These are phyloP conservation scores for Cyphellophora europaea DNA, from an alignment of 2,329 filamentous ascomycete species.

Conservation along the genomic window DNA sequence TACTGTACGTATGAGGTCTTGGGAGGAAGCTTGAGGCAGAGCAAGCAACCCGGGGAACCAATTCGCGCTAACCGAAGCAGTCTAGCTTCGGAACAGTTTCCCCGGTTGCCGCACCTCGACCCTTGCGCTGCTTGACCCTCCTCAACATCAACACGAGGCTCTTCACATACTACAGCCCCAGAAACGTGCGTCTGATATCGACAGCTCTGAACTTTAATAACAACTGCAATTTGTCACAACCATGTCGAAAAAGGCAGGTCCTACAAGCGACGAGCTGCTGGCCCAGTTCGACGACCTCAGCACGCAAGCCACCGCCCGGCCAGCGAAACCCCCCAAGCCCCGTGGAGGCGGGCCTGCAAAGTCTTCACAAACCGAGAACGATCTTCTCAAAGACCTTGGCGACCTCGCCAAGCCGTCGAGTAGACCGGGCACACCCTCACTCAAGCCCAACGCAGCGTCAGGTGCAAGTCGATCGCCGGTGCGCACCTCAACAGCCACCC, in stretches of 20 bases:
- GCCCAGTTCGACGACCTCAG: slow-evolving; percentile 41
- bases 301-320: slow-evolving; percentile 24
- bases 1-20: too few species aligned
- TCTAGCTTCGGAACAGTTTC: too few species aligned
- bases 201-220: too few species aligned
- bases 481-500: slow-evolving; percentile 40
- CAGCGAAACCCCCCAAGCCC: slow-evolving; percentile 22
- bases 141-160: too few species aligned
- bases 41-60: too few species aligned
- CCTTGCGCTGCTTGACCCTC: too few species aligned
- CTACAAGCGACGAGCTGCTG: slow-evolving; percentile 40
- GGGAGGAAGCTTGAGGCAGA: too few species aligned
- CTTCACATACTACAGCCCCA: too few species aligned
- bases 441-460: slow-evolving; percentile 44
- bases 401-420: slow-evolving; percentile 61
- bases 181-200: too few species aligned
- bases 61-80: too few species aligned
- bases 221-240: too few species aligned
- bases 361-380: slow-evolving; percentile 44
- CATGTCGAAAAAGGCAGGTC: slow-evolving; percentile 22
- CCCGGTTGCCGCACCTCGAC: too few species aligned
- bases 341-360: slow-evolving; percentile 14
- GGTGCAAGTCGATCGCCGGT: slow-evolving; percentile 43
- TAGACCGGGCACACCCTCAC: slow-evolving; percentile 72
- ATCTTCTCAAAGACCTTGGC: slow-evolving; percentile 81